Evolutionary conservation across 169 alveolate genomes (phyloP), one percentile per base, ranked within the genome.

Genomic region (Cryptosporidium muris): DNA sequence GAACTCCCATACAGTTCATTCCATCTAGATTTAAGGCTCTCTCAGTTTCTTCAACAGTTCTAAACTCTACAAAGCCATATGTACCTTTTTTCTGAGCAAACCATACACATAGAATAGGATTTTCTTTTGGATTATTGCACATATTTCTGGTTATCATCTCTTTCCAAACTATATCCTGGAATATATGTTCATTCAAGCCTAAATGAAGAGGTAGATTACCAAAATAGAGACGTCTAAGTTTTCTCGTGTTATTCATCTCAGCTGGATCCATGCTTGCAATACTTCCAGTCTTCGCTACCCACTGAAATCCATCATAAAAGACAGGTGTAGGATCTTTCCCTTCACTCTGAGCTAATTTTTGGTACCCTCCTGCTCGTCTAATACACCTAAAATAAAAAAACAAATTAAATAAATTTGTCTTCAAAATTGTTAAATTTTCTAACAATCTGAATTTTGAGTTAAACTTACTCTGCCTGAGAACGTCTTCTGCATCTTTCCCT

Each of bases 281-380:
- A 81, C 88, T 82, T 48, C 88, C 95, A 2, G 96, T 93, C 82
- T 94, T 94, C 8, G 97, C 97, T 40, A 95, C 97, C 97, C 97
- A 95, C 89, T 95, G 97, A 80, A 95, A 95, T 2, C 97, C 97
- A 74, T 95, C 97, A 95, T 97, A 95, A 82, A 95, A 95, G 12
- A 95, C 95, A 25, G 95, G 91, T 14, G 94, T 94, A 3, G 97
- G 93, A 65, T 94, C 96, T 51, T 94, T 95, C 0, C 97, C 97
- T 51, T 94, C 97, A 52, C 93, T 92, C 62, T 94, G 96, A 11
- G 97, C 97, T 56, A 95, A 81, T 64, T 90, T 93, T 74, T 95
- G 93, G 81, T 92, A 94, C 2, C 97, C 97, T 36, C 97, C 97
- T 14, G 97, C 97, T 56, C 91, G 85, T 53, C 91, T 90, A 63